Base-by-base conservation (phyloP, 352 stramenopile genomes). In the Globisporangium solare region DNA sequence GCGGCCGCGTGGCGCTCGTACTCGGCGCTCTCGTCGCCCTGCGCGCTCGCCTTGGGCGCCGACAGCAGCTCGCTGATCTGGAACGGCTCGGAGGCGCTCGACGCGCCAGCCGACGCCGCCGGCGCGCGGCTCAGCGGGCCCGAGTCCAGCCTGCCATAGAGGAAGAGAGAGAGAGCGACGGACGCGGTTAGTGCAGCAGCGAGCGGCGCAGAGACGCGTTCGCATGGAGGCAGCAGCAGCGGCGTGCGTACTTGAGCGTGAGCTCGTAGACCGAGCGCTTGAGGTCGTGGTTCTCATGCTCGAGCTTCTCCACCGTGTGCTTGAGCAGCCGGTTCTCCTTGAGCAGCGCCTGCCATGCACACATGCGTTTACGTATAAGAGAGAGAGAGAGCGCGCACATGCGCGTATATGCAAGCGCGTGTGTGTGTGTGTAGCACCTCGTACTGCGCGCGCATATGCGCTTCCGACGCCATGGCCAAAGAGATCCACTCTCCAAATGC, bases 261-360 rank as follows among this genome's bases (percentile, higher is more conserved):
- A 95, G 75, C 68, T 95, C 86, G 60, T 89, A 95, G 43, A 95
- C 86, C n/a, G 86, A 95, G 62, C 82, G 79, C 73, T 95, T 95
- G 59, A 95, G 81, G 67, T 95, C 86, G 71, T 88, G 79, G 69
- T 95, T 95, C 70, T 95, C 86, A 27, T 63, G 73, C 67, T 95
- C 86, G 42, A 95, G 76, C 56, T 89, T 90, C 45, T 94, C 86
- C 24, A 92, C 76, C 56, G 56, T 83, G 53, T 75, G 73, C 66
- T 88, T 91, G 39, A 94, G 81, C 76, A 83, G 67, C 64, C 89
- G 89, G 68, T 90, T 91, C 67, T 94, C 86, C 70, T 94, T 94
- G 27, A 83, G 58, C 20, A 94, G 69, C 39, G 77, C 55, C 83
- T 93, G 48, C 2, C 21, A 51, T 4, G 18, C 2, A 31, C 22